Evolutionary conservation across 495 filamentous ascomycete genomes (phyloP).

Genomic region (Evernia prunastri): DNA sequence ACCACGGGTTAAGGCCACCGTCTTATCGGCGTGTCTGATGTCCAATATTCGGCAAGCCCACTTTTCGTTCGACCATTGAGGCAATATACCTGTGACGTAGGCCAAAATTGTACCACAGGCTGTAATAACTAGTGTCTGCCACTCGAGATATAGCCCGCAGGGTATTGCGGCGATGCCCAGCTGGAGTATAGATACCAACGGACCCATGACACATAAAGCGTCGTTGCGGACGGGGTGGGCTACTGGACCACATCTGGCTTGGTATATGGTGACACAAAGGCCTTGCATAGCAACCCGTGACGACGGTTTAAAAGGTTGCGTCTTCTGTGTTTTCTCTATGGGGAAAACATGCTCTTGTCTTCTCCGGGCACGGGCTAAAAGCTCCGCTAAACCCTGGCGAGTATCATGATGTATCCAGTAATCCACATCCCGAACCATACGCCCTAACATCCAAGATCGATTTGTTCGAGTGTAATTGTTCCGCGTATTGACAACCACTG

Average conservation of each 20-base stretch:
- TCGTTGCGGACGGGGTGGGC: too few relatives aligned
- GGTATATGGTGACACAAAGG: too few relatives aligned
- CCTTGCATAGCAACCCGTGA: too few relatives aligned
- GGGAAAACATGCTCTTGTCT: too few relatives aligned
- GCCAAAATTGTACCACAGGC: neutral
- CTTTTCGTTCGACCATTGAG: neutral
- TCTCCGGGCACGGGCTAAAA: too few relatives aligned
- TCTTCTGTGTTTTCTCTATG: too few relatives aligned
- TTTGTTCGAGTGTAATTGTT: conserved; percentile 40
- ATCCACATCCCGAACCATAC: neutral
- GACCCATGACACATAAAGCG: neutral
- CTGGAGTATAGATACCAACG: neutral
- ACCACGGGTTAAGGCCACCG: neutral
- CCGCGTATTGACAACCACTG: conserved; percentile 38
- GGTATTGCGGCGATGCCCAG: neutral
- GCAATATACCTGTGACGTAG: neutral
- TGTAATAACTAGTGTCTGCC: neutral
- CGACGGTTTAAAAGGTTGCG: too few relatives aligned
- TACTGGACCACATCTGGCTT: too few relatives aligned
- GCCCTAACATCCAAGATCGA: conserved; percentile 16
- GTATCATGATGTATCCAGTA: too few relatives aligned
- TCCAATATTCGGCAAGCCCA: neutral
- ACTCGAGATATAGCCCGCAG: neutral
- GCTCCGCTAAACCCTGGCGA: too few relatives aligned
- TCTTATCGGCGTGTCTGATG: neutral